Evolutionary conservation across 352 stramenopile genomes (phyloP), one percentile per base, ranked within the genome.

Genomic region (Globisporangium cederbergense): DNA sequence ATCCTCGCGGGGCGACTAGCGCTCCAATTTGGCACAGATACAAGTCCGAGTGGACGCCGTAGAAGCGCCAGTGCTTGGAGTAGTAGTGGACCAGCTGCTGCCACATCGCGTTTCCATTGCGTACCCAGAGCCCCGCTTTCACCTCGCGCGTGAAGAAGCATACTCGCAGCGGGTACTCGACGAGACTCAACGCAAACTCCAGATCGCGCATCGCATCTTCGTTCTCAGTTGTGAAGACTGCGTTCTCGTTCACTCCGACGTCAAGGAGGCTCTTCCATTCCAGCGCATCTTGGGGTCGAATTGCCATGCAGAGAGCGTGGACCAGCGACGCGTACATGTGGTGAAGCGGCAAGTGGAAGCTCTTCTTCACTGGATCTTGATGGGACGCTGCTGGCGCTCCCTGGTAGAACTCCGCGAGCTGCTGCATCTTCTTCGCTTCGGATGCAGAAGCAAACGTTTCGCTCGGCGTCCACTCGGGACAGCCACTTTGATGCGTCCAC

Each of bases 21-120:
- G 81, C 77, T 20, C 73, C 78, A 7, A 92, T 36, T 45, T 94
- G 86, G 28, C 74, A 81, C 2, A 91, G 38, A 34, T 89, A 94
- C 46, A 92, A 45, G 60, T 94, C 86, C 2, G 76, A 83, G 58
- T 92, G 80, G 11, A 94, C 74, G 14, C 86, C 86, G 54, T 79
- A 88, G 60, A 80, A 91, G 11, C 86, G 76, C 86, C 86, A 94
- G 51, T 94, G 83, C 60, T 89, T 90, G 9, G 83, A 88, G 67
- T 89, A 80, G 55, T 92, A 94, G 59, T 94, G 86, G 22, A 83
- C 77, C 28, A 94, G 68, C 54, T 94, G 86, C 53, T 92, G 83
- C 66, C 83, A 77, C 86, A 94, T 94, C 14, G 83, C 80, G 42
- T 82, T 88, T 4, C 86, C 86, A 64, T 93, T 94, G 60, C 82